phyloP scores from a whole-genome alignment of 345 rosid genomes.

The Eucalyptus microcorys region DNA sequence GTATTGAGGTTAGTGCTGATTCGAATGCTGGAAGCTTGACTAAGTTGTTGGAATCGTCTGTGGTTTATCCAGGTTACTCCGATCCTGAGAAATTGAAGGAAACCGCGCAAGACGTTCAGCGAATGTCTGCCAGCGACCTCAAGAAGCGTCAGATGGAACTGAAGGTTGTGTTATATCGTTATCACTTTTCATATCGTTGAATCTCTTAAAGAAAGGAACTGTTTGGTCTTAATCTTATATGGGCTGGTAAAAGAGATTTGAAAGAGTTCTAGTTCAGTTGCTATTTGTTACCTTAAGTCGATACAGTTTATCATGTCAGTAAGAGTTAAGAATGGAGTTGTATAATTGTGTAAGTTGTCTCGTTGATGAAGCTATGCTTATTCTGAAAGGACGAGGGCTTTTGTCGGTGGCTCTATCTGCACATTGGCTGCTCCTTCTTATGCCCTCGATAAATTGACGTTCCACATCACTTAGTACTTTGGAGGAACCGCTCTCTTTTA shows the following conservation, averaged over 20 bases:
- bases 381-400: not conserved
- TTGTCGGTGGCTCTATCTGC: not conserved
- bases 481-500: not conserved
- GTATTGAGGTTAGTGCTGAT: not conserved
- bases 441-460: not conserved
- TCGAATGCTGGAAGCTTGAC: not conserved
- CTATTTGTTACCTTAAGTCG: not conserved
- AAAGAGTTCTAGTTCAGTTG: not conserved
- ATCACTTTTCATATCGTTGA: not conserved
- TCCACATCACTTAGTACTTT: not conserved
- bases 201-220: not conserved
- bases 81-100: conserved; percentile 75
- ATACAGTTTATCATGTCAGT: not conserved
- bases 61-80: conserved; percentile 52
- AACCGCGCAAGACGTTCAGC: conserved; percentile 55
- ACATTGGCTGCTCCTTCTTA: not conserved
- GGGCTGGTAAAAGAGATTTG: not conserved
- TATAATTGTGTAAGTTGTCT: not conserved
- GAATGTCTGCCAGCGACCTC: conserved; percentile 49
- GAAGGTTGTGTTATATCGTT: conserved; percentile 30
- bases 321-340: not conserved
- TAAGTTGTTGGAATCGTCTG: not conserved
- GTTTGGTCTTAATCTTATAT: not conserved
- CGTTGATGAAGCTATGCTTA: not conserved
- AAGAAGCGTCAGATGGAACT: conserved; percentile 69